Conservation (phyloP, 768 basidiomycete genomes). For the Boletus sp. region DNA sequence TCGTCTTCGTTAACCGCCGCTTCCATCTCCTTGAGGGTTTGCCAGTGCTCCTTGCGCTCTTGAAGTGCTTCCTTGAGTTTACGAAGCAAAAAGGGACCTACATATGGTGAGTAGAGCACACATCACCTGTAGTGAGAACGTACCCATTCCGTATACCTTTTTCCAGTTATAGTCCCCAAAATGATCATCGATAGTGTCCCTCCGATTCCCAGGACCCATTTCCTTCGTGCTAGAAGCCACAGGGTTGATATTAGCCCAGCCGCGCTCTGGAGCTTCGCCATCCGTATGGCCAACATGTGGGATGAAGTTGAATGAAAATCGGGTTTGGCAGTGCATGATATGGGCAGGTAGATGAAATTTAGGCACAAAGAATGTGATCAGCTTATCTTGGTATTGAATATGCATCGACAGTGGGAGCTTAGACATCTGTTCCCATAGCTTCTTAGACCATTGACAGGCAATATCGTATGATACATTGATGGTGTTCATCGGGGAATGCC, state of each 20-base stretch:
- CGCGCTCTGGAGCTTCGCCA: conserved; percentile 35
- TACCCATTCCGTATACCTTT: not conserved
- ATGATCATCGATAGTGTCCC: not conserved
- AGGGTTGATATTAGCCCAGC: conserved; percentile 36
- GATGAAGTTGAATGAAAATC: not conserved
- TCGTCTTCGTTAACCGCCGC: not conserved
- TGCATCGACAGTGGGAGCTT: not conserved
- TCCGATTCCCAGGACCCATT: conserved; percentile 30
- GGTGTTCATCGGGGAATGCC: not conserved
- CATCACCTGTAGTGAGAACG: not conserved
- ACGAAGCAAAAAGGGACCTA: too few relatives aligned
- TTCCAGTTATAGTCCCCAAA: not conserved
- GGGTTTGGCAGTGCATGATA: not conserved
- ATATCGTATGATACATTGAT: not conserved
- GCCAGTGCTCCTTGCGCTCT: too few relatives aligned
- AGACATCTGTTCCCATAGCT: not conserved
- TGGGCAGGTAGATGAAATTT: not conserved
- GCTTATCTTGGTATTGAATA: not conserved
- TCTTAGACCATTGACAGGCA: not conserved
- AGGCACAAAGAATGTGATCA: not conserved
- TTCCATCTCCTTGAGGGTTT: too few relatives aligned
- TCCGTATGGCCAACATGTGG: not conserved
- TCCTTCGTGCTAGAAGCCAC: conserved; percentile 34
- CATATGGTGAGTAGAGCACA: too few relatives aligned
- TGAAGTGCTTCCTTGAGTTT: too few relatives aligned